Conservation (phyloP, 257 asterid species). For the Paulownia fortunei region DNA sequence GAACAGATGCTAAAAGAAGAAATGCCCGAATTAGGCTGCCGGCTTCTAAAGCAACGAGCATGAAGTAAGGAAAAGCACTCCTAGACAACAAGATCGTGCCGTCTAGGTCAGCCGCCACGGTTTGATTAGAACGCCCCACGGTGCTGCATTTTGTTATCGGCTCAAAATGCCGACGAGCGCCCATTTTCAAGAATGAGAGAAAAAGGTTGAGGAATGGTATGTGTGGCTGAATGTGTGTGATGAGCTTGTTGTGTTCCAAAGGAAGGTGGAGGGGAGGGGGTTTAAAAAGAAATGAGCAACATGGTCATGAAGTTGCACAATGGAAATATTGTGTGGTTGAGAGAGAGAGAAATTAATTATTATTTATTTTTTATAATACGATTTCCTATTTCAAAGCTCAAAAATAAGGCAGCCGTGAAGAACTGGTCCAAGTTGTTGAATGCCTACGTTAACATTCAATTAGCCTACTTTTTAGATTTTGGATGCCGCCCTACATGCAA, state of each 20-base stretch:
- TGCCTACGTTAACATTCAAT: constrained; percentile 64
- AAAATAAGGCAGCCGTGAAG: constrained; percentile 42
- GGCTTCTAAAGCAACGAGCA: constrained; percentile 88
- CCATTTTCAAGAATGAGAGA: constrained; percentile 47
- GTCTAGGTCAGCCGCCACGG: constrained; percentile 86
- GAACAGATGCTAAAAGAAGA: constrained; percentile 56
- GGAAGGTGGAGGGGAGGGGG: constrained; percentile 45
- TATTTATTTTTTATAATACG: background rate
- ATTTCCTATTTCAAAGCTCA: constrained; percentile 14
- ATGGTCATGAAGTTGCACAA: constrained; percentile 36
- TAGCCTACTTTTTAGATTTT: constrained; percentile 76
- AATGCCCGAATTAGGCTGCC: constrained; percentile 77
- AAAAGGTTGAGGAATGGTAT: background rate
- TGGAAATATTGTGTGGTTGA: constrained; percentile 54
- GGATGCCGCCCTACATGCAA: constrained; percentile 44
- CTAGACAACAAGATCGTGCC: constrained; percentile 70
- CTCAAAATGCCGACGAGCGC: constrained; percentile 50
- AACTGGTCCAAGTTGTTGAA: constrained; percentile 59
- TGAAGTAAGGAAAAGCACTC: constrained; percentile 76
- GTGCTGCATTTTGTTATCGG: constrained; percentile 59
- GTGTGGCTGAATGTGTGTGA: no score
- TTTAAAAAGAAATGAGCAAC: constrained; percentile 60
- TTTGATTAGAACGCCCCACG: constrained; percentile 61
- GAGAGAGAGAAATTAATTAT: background rate
- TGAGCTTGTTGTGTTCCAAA: constrained; percentile 34